Conservation (phyloP, 768 basidiomycete genomes). For the Tulasnella sp. region DNA sequence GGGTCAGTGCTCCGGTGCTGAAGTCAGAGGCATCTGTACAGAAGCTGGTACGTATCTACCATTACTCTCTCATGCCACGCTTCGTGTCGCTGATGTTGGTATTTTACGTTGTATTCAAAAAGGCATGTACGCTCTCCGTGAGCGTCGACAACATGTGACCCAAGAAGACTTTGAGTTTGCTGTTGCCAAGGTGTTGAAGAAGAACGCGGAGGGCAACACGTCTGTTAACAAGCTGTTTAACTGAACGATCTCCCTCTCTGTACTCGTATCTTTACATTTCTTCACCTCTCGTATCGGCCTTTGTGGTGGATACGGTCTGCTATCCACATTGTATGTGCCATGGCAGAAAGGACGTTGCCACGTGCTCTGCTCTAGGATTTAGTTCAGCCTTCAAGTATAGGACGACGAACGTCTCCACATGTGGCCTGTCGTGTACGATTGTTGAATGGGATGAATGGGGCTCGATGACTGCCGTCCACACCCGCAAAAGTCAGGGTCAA, state of each 20-base stretch:
- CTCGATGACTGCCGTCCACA: too few relatives aligned
- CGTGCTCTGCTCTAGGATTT: too few relatives aligned
- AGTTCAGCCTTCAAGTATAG: not conserved
- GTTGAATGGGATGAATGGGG: too few relatives aligned
- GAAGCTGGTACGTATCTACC: slow-evolving; percentile 63
- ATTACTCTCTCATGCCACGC: not conserved
- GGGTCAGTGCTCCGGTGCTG: slow-evolving; percentile 97
- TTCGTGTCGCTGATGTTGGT: not conserved
- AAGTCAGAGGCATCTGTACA: slow-evolving; percentile 93
- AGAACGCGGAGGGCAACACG: slow-evolving; percentile 91
- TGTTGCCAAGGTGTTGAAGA: slow-evolving; percentile 62
- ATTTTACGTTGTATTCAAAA: slow-evolving; percentile 2
- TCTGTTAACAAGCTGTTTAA: slow-evolving; percentile 87
- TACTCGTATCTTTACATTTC: not conserved
- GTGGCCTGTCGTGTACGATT: not conserved
- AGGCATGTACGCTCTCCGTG: slow-evolving; percentile 96
- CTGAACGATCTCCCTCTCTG: slow-evolving; percentile 24
- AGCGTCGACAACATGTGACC: slow-evolving; percentile 92
- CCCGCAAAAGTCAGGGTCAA: too few relatives aligned
- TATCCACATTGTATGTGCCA: not conserved
- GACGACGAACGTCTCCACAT: not conserved
- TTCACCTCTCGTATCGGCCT: not conserved
- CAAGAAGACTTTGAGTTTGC: slow-evolving; percentile 99
- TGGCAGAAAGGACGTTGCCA: not conserved
- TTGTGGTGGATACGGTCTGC: not conserved